Evolutionary conservation across 169 alveolate species (phyloP), one percentile per base, ranked within the genome.

Genomic region (Amoebophrya sp.): DNA sequence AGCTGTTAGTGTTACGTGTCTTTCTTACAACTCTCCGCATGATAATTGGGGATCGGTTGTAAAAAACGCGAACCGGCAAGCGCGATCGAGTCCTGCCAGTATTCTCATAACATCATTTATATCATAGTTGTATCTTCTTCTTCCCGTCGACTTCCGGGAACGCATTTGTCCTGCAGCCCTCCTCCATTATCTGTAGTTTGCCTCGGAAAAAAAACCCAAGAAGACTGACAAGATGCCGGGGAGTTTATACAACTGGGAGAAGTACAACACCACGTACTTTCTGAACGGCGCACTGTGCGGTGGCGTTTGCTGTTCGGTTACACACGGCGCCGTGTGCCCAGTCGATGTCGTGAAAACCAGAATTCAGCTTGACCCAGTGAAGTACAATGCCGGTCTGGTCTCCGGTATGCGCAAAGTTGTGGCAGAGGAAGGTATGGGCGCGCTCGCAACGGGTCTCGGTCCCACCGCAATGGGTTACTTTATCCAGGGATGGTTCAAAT

Each of bases 381-480:
- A 93, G 91, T 97, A 97, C 96, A 95, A 14, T 33, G 36, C 90
- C 83, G 96, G 98, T 26, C 93, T 98, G 83, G 39, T 96, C 55
- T 93, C 95, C 29, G 96, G 98, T n/a, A 65, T 96, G 78, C 54
- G 94, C 29, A 93, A 93, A n/a, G 95, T 97, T 41, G 93, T 95
- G 78, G 93, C 91, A 40, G 97, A 97, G 93, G 99, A 98, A 91
- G 99, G 99, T 26, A 89, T 95, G 36, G 94, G 94, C 41, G 98
- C 99, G 90, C 95, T 98, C 92, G 95, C 97, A 65, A 96, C 97
- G 40, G 99, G 99, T 36, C 97, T 99, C 99, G 96, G 96, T 34
- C 99, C 99, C n/a, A 98, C 99, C 40, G 95, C 97, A 41, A 89
- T 98, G 33, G 99, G 99, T 34, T 99, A 99, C 95, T 97, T 99